Evolutionary conservation across 352 stramenopile species (phyloP), one percentile per base, ranked within the genome.

Genomic region (Phytophthora hybrid): DNA sequence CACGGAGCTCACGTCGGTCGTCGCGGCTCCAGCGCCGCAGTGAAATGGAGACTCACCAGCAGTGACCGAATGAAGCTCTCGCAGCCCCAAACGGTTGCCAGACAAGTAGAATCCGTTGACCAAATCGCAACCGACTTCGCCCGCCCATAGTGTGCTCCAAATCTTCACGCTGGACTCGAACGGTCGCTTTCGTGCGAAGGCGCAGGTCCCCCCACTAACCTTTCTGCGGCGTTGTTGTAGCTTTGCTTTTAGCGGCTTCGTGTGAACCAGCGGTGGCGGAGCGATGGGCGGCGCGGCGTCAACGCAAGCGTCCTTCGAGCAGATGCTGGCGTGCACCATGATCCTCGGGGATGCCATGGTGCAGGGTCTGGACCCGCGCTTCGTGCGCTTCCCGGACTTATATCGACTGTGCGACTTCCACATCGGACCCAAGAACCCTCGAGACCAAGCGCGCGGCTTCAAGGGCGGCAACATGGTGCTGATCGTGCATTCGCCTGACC

Each of bases 301-400:
- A 10, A 93, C 82, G 31, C 82, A 93, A 52, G 74, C 81, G 13
- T 84, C 83, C 3, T 90, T 95, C 61, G 84, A 91, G 79, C 88
- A 95, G 71, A 94, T 94, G 87, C 87, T 95, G 60, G 88, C 88
- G 41, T 93, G 86, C 72, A 95, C 87, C 34, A 95, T 94, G 85
- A 80, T 95, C 65, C 82, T 95, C 10, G 88, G 87, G 7, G 85
- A 95, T 59, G 87, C 88, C 56, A 93, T 94, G 87, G 88, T 95
- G 34, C 82, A 93, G 55, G 88, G 88, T 0, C 70, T 95, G 37
- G 88, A 95, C 57, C 88, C 88, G 9, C 83, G 88, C 56, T 95
- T 91, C 63, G 82, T 95, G 55, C 82, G 82, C 13, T 95, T 95
- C 53, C 88, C 88, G 75, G 88, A 93, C 54, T 76, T 94, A 73